Conservation (phyloP, 2,329 filamentous ascomycete species). For the Neopestalotiopsis sp. region DNA sequence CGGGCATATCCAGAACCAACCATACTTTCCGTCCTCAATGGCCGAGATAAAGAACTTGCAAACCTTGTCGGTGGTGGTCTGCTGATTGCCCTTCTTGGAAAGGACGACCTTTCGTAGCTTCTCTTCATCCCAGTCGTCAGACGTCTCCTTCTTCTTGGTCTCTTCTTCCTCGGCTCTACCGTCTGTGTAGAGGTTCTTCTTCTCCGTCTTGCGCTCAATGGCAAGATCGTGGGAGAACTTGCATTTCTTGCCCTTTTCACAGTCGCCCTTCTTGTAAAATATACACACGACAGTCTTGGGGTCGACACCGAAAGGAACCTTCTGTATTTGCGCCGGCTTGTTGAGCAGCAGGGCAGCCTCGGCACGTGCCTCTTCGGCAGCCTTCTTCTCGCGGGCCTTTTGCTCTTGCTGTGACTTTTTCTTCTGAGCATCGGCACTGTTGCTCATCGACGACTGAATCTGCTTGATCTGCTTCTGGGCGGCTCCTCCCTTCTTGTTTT, state of each 20-base stretch:
- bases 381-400: constrained; percentile 87
- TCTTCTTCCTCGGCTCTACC: constrained; percentile 74
- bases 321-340: constrained; percentile 93
- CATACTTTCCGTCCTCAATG: constrained; percentile 98
- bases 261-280: constrained; percentile 96
- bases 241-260: constrained; percentile 97
- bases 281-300: constrained; percentile 97
- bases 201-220: constrained; percentile 89
- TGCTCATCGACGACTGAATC: constrained; percentile 76
- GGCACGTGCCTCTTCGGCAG: constrained; percentile 81
- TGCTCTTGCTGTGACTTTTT: constrained; percentile 70
- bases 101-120: constrained; percentile 89
- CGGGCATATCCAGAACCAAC: constrained; percentile 98
- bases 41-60: constrained; percentile 99
- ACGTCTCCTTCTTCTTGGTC: constrained; percentile 87
- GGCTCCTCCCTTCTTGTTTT: constrained; percentile 96
- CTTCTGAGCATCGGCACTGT: constrained; percentile 85
- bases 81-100: constrained; percentile 97
- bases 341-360: constrained; percentile 85
- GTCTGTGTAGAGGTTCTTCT: constrained; percentile 91
- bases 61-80: constrained; percentile 95
- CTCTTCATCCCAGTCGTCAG: constrained; percentile 97
- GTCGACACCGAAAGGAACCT: constrained; percentile 96
- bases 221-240: constrained; percentile 95
- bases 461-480: constrained; percentile 92